These are phyloP conservation scores for Pseudonectria foliicola DNA, from an alignment of 2,329 filamentous ascomycete species.

Conservation along the genomic window DNA sequence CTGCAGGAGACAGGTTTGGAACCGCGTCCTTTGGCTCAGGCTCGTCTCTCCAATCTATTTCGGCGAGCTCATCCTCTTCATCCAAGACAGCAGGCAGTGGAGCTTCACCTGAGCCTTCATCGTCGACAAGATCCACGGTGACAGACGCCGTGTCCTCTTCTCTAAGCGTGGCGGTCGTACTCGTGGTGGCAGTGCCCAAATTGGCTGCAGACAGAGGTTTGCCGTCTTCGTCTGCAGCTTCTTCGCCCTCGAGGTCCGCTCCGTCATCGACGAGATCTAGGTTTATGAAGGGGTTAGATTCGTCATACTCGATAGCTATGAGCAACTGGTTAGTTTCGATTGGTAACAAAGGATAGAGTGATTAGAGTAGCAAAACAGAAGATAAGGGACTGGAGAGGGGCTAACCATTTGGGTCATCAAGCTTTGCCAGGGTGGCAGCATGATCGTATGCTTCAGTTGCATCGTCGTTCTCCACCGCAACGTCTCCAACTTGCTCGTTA, in stretches of 20 bases:
- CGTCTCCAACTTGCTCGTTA: too few species aligned
- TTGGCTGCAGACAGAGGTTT: constrained; percentile 5
- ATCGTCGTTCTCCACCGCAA: too few species aligned
- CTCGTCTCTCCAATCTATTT: constrained; percentile 26
- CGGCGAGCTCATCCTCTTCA: constrained; percentile 17
- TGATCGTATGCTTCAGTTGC: too few species aligned
- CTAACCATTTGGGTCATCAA: too few species aligned
- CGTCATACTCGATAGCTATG: constrained; percentile 17
- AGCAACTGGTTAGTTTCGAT: constrained; percentile 18
- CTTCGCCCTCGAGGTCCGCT: constrained; percentile 10
- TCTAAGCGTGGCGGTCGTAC: constrained; percentile 26
- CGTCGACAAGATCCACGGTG: constrained; percentile 16
- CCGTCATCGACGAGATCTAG: constrained; percentile 17
- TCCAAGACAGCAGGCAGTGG: constrained; percentile 13
- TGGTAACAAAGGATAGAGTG: constrained; percentile 12
- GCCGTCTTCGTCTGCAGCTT: constrained; percentile 11
- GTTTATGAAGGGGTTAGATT: constrained; percentile 19
- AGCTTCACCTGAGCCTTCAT: constrained; percentile 12
- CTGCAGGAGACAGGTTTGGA: constrained; percentile 12
- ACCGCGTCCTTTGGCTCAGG: constrained; percentile 15
- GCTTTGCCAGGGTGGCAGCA: too few species aligned
- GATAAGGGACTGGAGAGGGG: too few species aligned
- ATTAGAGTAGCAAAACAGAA: constrained; percentile 7
- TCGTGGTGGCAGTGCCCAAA: constrained; percentile 17
- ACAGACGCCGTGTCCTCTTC: constrained; percentile 23